Conservation (phyloP, 163 green algal genomes). For the Coccomyxa subellipsoidea region DNA sequence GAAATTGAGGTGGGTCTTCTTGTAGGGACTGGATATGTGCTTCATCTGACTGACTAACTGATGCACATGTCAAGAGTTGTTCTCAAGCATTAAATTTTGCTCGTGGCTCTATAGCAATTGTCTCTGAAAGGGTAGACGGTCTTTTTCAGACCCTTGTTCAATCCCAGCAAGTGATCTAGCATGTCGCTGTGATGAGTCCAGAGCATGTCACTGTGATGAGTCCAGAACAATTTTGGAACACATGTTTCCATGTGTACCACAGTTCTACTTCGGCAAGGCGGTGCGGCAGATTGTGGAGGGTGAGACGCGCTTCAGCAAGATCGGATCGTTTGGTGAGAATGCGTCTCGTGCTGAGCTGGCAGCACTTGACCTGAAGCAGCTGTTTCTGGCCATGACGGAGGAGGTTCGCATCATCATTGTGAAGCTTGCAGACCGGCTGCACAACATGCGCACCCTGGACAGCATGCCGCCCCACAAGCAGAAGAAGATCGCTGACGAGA, state of each 20-base stretch:
- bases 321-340: constrained; percentile 23
- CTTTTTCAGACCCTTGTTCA: too few species aligned
- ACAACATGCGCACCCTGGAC: constrained; percentile 88
- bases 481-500: constrained; percentile 70
- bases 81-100: too few species aligned
- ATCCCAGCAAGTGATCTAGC: too few species aligned
- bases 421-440: constrained; percentile 84
- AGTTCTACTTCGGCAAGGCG: constrained; percentile 54
- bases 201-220: too few species aligned
- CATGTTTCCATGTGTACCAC: too few species aligned
- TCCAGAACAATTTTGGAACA: too few species aligned
- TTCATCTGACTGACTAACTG: too few species aligned
- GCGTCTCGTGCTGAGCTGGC: constrained; percentile 4
- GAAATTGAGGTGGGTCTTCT: constrained; percentile 56
- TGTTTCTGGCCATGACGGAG: constrained; percentile 86
- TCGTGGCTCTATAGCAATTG: too few species aligned
- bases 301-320: constrained; percentile 83
- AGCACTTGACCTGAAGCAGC: constrained; percentile 69
- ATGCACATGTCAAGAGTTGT: too few species aligned
- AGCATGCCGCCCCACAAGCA: constrained; percentile 76
- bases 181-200: too few species aligned
- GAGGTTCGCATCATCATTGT: constrained; percentile 88
- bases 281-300: constrained; percentile 85
- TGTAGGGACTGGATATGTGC: too few species aligned
- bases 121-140: not conserved